These are phyloP conservation scores for Abrus pulchellus DNA, from an alignment of 306 rosid genomes.

Conservation along the genomic window DNA sequence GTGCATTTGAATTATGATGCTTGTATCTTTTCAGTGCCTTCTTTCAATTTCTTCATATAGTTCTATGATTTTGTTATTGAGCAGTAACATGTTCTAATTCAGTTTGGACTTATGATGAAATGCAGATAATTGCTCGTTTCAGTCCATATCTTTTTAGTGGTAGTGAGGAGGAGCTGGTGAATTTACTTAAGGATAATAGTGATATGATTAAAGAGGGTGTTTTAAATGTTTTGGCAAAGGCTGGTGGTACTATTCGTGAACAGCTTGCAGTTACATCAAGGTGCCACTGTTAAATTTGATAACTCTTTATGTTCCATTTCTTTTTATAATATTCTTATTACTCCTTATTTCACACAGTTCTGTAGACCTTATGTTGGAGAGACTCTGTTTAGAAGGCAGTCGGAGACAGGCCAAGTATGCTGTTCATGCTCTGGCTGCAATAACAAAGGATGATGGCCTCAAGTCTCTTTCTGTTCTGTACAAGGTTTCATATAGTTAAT, in stretches of 20 bases:
- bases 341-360: constrained; percentile 71
- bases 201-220: constrained; percentile 88
- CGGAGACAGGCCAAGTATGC: constrained; percentile 99
- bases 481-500: constrained; percentile 71
- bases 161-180: constrained; percentile 79
- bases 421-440: constrained; percentile 95
- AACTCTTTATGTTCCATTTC: constrained; percentile 18
- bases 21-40: constrained; percentile 23
- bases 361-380: constrained; percentile 94
- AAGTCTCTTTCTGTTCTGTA: constrained; percentile 97
- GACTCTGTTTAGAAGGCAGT: constrained; percentile 92
- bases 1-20: constrained; percentile 6
- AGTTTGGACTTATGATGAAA: constrained; percentile 42
- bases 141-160: constrained; percentile 83
- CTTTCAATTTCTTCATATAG: constrained; percentile 15
- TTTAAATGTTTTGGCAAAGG: constrained; percentile 87
- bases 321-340: constrained; percentile 46
- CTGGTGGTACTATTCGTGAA: constrained; percentile 97
- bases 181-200: constrained; percentile 84
- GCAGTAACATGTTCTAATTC: constrained; percentile 41
- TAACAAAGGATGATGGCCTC: constrained; percentile 98
- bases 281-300: constrained; percentile 57
- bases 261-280: constrained; percentile 85
- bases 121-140: constrained; percentile 89
- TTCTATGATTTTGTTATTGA: constrained; percentile 34